Evolutionary conservation across 352 stramenopile genomes (phyloP).

Genomic region (Phytophthora ramorum): DNA sequence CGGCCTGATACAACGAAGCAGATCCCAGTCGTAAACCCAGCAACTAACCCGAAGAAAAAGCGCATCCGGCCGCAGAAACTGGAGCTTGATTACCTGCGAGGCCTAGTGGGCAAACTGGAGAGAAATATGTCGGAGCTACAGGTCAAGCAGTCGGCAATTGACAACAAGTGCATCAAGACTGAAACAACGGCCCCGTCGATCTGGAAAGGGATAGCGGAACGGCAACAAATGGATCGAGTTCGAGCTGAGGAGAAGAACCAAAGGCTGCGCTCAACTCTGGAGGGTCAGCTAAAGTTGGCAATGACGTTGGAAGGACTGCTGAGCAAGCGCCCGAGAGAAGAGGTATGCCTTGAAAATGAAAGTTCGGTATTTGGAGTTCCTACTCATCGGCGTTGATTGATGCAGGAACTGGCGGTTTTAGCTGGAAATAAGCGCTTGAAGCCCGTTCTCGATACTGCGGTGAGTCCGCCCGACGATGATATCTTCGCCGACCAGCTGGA

Average conservation of each 20-base stretch:
- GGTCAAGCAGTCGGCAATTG: neutral
- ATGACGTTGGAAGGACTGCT: conserved; percentile 41
- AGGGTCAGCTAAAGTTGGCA: conserved; percentile 45
- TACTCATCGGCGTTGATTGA: conserved; percentile 4
- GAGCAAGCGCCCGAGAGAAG: conserved; percentile 25
- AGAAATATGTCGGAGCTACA: conserved; percentile 32
- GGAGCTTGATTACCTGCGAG: conserved; percentile 44
- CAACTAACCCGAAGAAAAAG: conserved; percentile 38
- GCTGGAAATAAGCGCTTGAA: conserved; percentile 27
- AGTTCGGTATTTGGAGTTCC: no score
- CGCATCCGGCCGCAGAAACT: conserved; percentile 42
- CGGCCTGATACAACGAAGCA: neutral
- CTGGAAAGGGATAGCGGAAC: conserved; percentile 42
- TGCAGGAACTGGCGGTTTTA: conserved; percentile 18
- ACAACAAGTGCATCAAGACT: neutral
- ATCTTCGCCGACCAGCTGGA: conserved; percentile 40
- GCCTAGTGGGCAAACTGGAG: conserved; percentile 38
- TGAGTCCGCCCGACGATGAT: conserved; percentile 27
- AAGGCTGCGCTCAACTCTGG: conserved; percentile 31
- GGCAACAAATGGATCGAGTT: conserved; percentile 32
- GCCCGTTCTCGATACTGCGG: neutral
- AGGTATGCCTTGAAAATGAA: conserved; percentile 6
- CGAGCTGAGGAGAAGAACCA: conserved; percentile 43
- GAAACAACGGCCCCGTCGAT: conserved; percentile 1
- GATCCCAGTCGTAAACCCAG: neutral